Conservation (phyloP, 2,329 filamentous ascomycete species). For the Paradendryphiella salina region DNA sequence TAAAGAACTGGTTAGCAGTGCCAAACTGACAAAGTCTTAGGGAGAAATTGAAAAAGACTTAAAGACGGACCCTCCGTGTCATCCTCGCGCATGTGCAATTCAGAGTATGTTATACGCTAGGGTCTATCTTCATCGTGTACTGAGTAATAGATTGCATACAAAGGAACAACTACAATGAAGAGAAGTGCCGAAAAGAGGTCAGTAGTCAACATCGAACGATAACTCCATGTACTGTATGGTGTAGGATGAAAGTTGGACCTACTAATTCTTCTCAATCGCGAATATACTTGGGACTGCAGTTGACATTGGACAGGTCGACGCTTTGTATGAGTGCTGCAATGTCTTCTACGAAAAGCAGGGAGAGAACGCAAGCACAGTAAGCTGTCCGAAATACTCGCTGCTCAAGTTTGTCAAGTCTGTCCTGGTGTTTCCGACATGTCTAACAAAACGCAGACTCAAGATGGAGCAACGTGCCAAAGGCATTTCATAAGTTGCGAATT, state of each 20-base stretch:
- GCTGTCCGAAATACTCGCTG: constrained; percentile 81
- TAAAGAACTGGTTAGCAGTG: constrained; percentile 1
- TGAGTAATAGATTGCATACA: constrained; percentile 70
- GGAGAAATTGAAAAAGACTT: constrained; percentile 70
- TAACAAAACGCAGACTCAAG: constrained; percentile 62
- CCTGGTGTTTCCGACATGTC: neutral
- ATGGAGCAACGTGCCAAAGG: constrained; percentile 71
- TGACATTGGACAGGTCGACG: constrained; percentile 65
- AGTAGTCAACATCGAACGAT: neutral
- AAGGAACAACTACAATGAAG: constrained; percentile 83
- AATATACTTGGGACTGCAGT: no score
- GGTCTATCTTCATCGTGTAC: constrained; percentile 5
- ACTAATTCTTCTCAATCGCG: no score
- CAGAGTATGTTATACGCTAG: constrained; percentile 63
- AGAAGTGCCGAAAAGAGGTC: constrained; percentile 69
- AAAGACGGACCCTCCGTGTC: constrained; percentile 76
- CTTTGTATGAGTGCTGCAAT: constrained; percentile 91
- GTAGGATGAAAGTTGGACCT: neutral
- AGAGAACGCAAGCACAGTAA: constrained; percentile 73
- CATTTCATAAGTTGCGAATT: constrained; percentile 5
- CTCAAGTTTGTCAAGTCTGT: constrained; percentile 55
- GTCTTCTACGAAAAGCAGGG: constrained; percentile 82
- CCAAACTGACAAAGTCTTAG: constrained; percentile 14
- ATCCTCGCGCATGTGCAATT: constrained; percentile 86
- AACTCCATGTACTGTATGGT: neutral